Evolutionary conservation across 1,284 basidiomycete species (phyloP).

Genomic region (Leccinum fuscescens): DNA sequence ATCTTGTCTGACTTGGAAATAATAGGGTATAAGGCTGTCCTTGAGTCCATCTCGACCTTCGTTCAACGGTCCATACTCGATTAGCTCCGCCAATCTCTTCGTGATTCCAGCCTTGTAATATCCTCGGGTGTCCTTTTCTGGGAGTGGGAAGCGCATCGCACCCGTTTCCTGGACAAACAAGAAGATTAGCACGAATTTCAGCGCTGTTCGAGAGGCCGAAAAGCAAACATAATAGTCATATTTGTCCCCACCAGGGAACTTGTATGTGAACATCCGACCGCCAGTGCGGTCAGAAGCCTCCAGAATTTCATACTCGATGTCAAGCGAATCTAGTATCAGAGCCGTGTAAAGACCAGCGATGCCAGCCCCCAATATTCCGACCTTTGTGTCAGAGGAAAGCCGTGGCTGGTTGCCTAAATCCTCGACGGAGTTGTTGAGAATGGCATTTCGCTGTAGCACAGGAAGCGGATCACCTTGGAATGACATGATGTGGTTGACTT

Average conservation of each 20-base stretch:
- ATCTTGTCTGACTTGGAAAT: constrained; percentile 1
- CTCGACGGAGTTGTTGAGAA: background rate
- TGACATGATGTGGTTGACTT: background rate
- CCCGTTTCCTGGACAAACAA: background rate
- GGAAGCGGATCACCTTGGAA: background rate
- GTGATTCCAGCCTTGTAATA: constrained; percentile 25
- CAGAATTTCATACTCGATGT: background rate
- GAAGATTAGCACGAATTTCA: background rate
- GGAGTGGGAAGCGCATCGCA: background rate
- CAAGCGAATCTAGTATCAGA: background rate
- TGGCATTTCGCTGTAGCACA: background rate
- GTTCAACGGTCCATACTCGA: background rate
- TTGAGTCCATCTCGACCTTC: constrained; percentile 4
- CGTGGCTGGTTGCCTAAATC: background rate
- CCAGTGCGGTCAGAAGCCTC: background rate
- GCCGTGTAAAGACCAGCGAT: constrained; percentile 14
- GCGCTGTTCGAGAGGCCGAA: background rate
- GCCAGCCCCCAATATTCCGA: constrained; percentile 26
- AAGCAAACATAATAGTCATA: background rate
- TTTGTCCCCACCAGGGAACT: background rate
- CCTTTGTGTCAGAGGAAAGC: background rate
- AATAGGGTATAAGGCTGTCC: constrained; percentile 14
- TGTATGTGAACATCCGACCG: background rate
- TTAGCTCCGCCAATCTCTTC: constrained; percentile 29
- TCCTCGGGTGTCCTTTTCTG: background rate